Evolutionary conservation across 164 flowering plant genomes (phyloP), one percentile per base, ranked within the genome.

Genomic region (Chloranthus sessilifolius): DNA sequence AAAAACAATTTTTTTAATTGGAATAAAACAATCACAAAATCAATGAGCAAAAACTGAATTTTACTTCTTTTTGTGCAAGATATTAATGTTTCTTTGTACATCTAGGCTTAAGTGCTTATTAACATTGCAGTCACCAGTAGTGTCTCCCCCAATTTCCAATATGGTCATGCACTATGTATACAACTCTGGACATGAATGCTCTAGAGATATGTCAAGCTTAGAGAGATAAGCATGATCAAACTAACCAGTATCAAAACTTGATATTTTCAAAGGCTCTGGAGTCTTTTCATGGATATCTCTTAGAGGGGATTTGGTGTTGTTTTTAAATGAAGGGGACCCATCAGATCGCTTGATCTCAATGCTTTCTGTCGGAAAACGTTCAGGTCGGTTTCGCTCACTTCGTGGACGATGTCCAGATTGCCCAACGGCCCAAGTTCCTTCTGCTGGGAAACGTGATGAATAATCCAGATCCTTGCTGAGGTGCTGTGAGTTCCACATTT

Each of bases 161-260:
- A 81, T 39, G 47, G 60, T 62, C 57, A 55, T 54, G 56, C 76
- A 88, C 56, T 74, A 66, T 29, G 64, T 38, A 58, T 74, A 81
- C 70, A 78, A 31, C 31, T 83, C 88, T 7, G 85, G 72, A 53
- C 45, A 29, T 22, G 77, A 43, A 66, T 85, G 83, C 45, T 78
- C 88, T 16, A 53, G 54, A 31, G 97, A 89, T 38, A 89, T 79
- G 47, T 89, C 90, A 62, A 89, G 80, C 70, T 73, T 82, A 45
- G 92, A 74, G 47, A 89, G 83, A 66, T 86, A 89, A 60, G 53
- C 37, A 59, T 47, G 59, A 31, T 52, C 58, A 57, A 62, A 26
- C 26, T 27, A 26, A 48, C 58, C 30, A 46, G 33, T 53, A 53
- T 60, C 65, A 63, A 60, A 10, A 19, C 21, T 49, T 40, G 66